Conservation (phyloP, 2,329 filamentous ascomycete genomes). For the Calonectria crousiana region DNA sequence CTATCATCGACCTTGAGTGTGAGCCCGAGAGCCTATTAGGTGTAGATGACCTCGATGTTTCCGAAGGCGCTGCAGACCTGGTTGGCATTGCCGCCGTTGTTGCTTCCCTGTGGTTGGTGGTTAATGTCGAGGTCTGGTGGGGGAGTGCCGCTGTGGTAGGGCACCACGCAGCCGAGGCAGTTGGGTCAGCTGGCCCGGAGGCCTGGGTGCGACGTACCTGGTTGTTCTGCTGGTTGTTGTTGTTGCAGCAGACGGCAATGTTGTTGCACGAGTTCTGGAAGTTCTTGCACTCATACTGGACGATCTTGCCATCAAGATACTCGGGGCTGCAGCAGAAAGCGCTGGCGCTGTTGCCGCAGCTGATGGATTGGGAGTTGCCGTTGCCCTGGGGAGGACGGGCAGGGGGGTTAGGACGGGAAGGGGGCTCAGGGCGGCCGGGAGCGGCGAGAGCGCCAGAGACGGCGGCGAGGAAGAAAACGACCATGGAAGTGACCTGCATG, state of each 20-base stretch:
- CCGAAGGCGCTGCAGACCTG: conserved; percentile 3
- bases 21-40: neutral
- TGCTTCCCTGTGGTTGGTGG: neutral
- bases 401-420: neutral
- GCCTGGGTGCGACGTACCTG: neutral
- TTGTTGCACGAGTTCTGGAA: conserved; percentile 1
- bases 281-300: too few species aligned
- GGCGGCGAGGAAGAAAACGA: conserved; percentile 17
- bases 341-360: neutral
- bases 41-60: neutral
- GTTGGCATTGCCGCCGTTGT: neutral
- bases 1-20: neutral
- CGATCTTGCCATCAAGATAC: too few species aligned
- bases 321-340: conserved; percentile 27
- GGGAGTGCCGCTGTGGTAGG: neutral
- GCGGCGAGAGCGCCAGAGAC: conserved; percentile 26
- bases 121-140: neutral
- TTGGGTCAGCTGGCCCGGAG: neutral
- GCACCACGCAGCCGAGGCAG: neutral
- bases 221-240: neutral
- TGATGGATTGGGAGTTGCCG: neutral
- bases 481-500: conserved; percentile 27
- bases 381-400: neutral
- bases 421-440: conserved; percentile 9
- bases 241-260: conserved; percentile 22